Percentiles rank a stretch among this genome's conserved stretches.
Evolutionary conservation across 257 asterid genomes (phyloP).

Genomic region (Leonotis leonurus): DNA sequence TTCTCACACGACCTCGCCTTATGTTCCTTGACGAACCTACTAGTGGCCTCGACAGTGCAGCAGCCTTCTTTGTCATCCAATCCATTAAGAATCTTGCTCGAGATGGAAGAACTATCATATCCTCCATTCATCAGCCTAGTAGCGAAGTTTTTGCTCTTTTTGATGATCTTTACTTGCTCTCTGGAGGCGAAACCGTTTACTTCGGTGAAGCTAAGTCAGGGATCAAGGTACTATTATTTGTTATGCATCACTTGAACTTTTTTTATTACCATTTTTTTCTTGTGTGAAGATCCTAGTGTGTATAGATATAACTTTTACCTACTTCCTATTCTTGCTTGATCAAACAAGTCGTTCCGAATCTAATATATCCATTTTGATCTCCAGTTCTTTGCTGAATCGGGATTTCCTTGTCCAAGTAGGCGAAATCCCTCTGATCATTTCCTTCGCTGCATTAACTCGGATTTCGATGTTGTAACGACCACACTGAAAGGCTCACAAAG

Average conservation of each 20-base stretch:
- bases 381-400: slow-evolving; percentile 91
- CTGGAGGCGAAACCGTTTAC: slow-evolving; percentile 87
- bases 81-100: slow-evolving; percentile 77
- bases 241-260: too few species aligned
- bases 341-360: too few species aligned
- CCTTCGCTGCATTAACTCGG: slow-evolving; percentile 81
- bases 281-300: too few species aligned
- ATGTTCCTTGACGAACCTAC: slow-evolving; percentile 95
- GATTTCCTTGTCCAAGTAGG: slow-evolving; percentile 94
- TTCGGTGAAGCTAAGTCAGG: slow-evolving; percentile 86
- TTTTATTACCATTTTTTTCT: too few species aligned
- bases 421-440: slow-evolving; percentile 95
- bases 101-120: slow-evolving; percentile 86
- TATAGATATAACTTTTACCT: too few species aligned
- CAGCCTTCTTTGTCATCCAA: slow-evolving; percentile 82
- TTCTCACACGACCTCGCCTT: slow-evolving; percentile 65
- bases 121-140: slow-evolving; percentile 93
- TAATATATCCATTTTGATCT: too few species aligned
- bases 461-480: slow-evolving; percentile 76
- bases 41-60: slow-evolving; percentile 90
- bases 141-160: slow-evolving; percentile 87
- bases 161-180: slow-evolving; percentile 76
- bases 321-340: too few species aligned
- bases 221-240: slow-evolving; percentile 33
- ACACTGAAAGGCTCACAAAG: slow-evolving; percentile 73